phyloP scores from a whole-genome alignment of 2,329 filamentous ascomycete species.

The Penicillium sp. region DNA sequence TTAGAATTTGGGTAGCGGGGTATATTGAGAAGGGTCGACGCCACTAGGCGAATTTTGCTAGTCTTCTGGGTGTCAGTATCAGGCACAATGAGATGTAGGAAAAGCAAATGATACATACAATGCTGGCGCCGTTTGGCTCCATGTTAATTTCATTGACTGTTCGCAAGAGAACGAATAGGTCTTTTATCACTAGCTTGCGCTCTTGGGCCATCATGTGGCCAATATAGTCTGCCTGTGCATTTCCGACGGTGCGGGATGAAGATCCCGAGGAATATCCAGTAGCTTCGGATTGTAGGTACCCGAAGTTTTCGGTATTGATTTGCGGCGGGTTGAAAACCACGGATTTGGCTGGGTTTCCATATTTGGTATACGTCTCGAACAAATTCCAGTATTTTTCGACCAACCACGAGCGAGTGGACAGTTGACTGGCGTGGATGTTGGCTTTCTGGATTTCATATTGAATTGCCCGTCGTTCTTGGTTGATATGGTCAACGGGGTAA shows the following conservation, averaged over 20 bases:
- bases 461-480: constrained; percentile 43
- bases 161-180: constrained; percentile 71
- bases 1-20: constrained; percentile 52
- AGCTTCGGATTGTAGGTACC: constrained; percentile 4
- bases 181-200: constrained; percentile 77
- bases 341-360: constrained; percentile 20
- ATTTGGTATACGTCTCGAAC: constrained; percentile 60
- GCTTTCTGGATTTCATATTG: constrained; percentile 91
- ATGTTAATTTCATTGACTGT: constrained; percentile 83
- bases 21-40: constrained; percentile 72
- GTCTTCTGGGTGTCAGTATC: constrained; percentile 50
- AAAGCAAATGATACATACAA: constrained; percentile 50
- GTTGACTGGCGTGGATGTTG: constrained; percentile 80
- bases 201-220: constrained; percentile 70
- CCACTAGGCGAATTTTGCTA: constrained; percentile 82
- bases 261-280: constrained; percentile 5
- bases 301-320: constrained; percentile 22
- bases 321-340: constrained; percentile 10
- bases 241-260: constrained; percentile 29
- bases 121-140: constrained; percentile 68
- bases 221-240: constrained; percentile 51
- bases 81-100: neutral
- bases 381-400: constrained; percentile 84
- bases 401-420: constrained; percentile 79
- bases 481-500: constrained; percentile 30